phyloP scores from a whole-genome alignment of 129 eudicot genomes.

The Saussurea involucrata region DNA sequence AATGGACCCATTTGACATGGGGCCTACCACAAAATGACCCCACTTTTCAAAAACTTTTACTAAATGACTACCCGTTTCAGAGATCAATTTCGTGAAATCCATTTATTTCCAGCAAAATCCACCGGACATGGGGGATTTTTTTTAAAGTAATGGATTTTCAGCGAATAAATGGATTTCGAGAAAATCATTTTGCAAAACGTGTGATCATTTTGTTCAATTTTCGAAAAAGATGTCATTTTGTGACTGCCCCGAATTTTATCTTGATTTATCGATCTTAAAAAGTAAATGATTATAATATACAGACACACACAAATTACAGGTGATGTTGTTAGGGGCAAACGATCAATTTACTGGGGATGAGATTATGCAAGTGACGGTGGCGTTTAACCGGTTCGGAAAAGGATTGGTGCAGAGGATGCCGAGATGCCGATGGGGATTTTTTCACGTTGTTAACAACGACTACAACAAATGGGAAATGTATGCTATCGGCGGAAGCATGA shows the following conservation, averaged over 20 bases:
- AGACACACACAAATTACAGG: no score
- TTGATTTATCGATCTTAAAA: neutral
- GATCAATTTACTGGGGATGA: slow-evolving; percentile 40
- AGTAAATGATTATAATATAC: no score
- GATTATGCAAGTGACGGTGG: slow-evolving; percentile 79
- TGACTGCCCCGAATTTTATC: neutral
- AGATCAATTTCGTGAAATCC: neutral
- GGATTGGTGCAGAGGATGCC: slow-evolving; percentile 86
- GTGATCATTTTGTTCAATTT: neutral
- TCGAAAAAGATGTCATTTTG: neutral
- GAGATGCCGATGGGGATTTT: slow-evolving; percentile 63
- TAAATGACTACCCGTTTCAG: no score
- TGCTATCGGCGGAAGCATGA: slow-evolving; percentile 80
- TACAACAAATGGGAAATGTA: slow-evolving; percentile 79
- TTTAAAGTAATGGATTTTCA: neutral
- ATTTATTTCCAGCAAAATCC: no score
- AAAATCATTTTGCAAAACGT: neutral
- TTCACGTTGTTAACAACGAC: slow-evolving; percentile 87
- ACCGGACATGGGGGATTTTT: no score
- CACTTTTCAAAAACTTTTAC: neutral
- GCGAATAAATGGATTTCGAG: neutral
- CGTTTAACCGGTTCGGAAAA: slow-evolving; percentile 73
- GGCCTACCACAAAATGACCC: neutral
- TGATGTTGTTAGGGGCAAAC: slow-evolving; percentile 69
- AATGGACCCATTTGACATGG: neutral